Evolutionary conservation across 2,329 filamentous ascomycete genomes (phyloP).

Genomic region (Penicillium frequentans): DNA sequence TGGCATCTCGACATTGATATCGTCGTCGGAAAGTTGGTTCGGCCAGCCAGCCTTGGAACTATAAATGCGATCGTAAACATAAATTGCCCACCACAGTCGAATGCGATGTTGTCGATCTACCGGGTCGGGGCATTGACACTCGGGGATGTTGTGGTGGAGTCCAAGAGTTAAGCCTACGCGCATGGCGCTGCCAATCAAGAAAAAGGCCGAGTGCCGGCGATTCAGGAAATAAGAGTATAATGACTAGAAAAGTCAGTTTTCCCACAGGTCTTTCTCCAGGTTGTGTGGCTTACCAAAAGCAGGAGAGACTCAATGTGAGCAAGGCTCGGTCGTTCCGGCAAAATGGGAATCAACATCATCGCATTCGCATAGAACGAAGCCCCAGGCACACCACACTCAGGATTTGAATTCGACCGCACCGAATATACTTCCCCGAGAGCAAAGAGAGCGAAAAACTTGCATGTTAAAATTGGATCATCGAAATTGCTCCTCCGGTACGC

Average conservation of each 20-base stretch:
- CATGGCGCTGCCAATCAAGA: slow-evolving; percentile 36
- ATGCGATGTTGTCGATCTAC: slow-evolving; percentile 35
- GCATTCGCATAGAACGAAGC: slow-evolving; percentile 40
- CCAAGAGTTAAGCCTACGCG: slow-evolving; percentile 41
- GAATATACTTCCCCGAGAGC: slow-evolving; percentile 43
- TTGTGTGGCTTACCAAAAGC: slow-evolving; percentile 27
- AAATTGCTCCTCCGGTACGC: slow-evolving; percentile 25
- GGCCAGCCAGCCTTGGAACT: slow-evolving; percentile 49
- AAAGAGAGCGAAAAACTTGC: slow-evolving; percentile 45
- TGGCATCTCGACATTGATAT: slow-evolving; percentile 39
- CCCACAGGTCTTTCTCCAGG: background rate
- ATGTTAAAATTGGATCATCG: slow-evolving; percentile 33
- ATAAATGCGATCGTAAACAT: slow-evolving; percentile 42
- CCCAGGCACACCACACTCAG: slow-evolving; percentile 34
- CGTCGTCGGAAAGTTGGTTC: slow-evolving; percentile 47
- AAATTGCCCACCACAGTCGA: slow-evolving; percentile 35
- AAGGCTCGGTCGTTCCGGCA: slow-evolving; percentile 42
- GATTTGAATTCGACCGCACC: slow-evolving; percentile 23
- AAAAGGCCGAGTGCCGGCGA: slow-evolving; percentile 28
- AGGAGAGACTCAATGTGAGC: slow-evolving; percentile 43
- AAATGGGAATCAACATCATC: slow-evolving; percentile 37
- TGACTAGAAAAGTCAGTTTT: slow-evolving; percentile 11
- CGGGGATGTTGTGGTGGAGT: slow-evolving; percentile 38
- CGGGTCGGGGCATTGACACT: slow-evolving; percentile 23
- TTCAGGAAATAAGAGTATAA: slow-evolving; percentile 31